These are phyloP conservation scores for Zymoseptoria ardabiliae DNA, from an alignment of 2,329 filamentous ascomycete species.

Conservation along the genomic window DNA sequence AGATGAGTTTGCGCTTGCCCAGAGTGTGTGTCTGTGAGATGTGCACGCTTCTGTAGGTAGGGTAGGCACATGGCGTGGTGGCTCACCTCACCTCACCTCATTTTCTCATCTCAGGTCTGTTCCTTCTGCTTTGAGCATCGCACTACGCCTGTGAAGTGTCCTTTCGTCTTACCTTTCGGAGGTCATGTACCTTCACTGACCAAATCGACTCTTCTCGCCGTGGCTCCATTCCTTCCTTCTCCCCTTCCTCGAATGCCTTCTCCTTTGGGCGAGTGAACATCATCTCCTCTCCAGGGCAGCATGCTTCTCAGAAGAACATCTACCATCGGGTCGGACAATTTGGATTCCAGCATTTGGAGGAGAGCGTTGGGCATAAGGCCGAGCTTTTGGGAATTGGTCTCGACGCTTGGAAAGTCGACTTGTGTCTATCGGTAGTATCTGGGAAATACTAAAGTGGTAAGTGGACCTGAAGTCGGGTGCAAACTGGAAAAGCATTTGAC, in stretches of 20 bases:
- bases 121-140: neutral
- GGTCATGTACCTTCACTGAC: neutral
- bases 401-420: neutral
- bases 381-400: neutral
- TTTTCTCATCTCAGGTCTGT: neutral
- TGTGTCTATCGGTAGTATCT: neutral
- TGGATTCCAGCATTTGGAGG: neutral
- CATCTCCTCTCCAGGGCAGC: neutral
- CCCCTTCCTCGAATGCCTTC: neutral
- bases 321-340: neutral
- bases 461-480: neutral
- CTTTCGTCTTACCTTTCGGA: neutral
- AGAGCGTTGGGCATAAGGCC: neutral
- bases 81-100: neutral
- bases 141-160: too few relatives aligned
- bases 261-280: neutral
- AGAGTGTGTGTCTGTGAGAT: neutral
- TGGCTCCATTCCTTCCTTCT: neutral
- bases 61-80: neutral
- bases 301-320: neutral
- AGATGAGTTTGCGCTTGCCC: neutral
- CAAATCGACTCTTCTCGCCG: too few relatives aligned
- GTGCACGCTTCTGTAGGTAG: neutral
- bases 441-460: neutral
- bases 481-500: neutral